Percentiles rank a stretch among this genome's conserved stretches.
These are phyloP conservation scores for Candida broadrunensis DNA, from an alignment of 805 yeast species.

Conservation along the genomic window DNA sequence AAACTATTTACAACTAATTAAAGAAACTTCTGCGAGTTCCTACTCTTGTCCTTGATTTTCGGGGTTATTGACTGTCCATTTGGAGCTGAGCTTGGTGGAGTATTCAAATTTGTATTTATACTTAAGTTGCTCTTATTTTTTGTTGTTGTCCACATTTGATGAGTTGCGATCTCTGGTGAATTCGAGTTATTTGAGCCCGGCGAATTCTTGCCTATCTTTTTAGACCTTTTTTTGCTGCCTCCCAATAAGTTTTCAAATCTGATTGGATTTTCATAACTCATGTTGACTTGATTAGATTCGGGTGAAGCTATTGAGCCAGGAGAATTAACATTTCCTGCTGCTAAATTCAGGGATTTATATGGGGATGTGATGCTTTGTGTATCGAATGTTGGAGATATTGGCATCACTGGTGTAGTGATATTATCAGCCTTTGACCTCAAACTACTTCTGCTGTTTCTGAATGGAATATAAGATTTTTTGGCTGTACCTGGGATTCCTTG, in stretches of 20 bases:
- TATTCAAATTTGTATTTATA: not conserved
- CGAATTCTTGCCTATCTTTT: constrained; percentile 9
- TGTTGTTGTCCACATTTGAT: constrained; percentile 9
- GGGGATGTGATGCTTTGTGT: constrained; percentile 10
- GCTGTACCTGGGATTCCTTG: constrained; percentile 8
- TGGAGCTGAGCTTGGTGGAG: constrained; percentile 3
- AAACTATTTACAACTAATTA: constrained; percentile 5
- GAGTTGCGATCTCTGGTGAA: constrained; percentile 13
- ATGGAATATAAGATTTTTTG: constrained; percentile 41
- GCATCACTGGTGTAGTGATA: constrained; percentile 20
- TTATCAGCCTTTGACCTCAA: constrained; percentile 10
- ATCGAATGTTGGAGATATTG: constrained; percentile 19
- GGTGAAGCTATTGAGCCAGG: constrained; percentile 4
- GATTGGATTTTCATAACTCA: constrained; percentile 12
- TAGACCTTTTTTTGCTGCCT: constrained; percentile 21
- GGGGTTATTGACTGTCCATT: constrained; percentile 6
- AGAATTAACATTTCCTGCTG: constrained; percentile 6
- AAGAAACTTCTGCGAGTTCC: constrained; percentile 17
- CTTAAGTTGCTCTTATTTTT: not conserved
- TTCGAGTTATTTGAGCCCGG: constrained; percentile 3
- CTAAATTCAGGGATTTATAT: constrained; percentile 10
- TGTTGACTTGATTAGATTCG: constrained; percentile 1
- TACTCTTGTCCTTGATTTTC: constrained; percentile 15
- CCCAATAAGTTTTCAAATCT: constrained; percentile 26
- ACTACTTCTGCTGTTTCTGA: constrained; percentile 26